phyloP scores from a whole-genome alignment of 768 basidiomycete species.

The Psilocybe tampanensis region DNA sequence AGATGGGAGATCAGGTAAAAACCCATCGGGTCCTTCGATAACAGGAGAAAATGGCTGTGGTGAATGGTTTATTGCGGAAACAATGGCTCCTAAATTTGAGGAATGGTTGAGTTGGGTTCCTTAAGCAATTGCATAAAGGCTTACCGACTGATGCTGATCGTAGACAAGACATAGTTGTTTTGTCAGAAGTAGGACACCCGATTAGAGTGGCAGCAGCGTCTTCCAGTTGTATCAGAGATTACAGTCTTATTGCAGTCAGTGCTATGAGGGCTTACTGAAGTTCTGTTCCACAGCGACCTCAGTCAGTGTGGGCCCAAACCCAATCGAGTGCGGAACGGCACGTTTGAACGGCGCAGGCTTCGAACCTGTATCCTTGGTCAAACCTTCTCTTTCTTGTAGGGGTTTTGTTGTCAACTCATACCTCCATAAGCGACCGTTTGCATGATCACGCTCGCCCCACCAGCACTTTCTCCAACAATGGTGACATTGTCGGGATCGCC shows the following conservation, averaged over 20 bases:
- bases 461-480: conserved; percentile 52
- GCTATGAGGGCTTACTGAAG: conserved; percentile 36
- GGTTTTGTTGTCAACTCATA: background rate
- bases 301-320: conserved; percentile 39
- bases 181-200: conserved; percentile 27
- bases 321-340: conserved; percentile 44
- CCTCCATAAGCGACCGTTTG: conserved; percentile 48
- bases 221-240: background rate
- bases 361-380: conserved; percentile 22
- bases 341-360: conserved; percentile 40
- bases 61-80: conserved; percentile 43
- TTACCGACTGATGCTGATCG: conserved; percentile 37
- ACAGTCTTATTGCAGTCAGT: background rate
- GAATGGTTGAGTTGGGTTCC: background rate
- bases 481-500: conserved; percentile 46
- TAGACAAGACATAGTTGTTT: conserved; percentile 33
- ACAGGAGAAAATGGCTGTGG: conserved; percentile 33
- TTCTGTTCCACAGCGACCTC: conserved; percentile 28
- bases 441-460: conserved; percentile 46
- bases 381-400: background rate
- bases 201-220: conserved; percentile 31
- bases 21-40: conserved; percentile 39
- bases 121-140: background rate
- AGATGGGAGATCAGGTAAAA: conserved; percentile 41
- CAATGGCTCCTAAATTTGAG: conserved; percentile 32